phyloP scores from a whole-genome alignment of 768 basidiomycete genomes.

The Xerocomus brunneocitrinus region DNA sequence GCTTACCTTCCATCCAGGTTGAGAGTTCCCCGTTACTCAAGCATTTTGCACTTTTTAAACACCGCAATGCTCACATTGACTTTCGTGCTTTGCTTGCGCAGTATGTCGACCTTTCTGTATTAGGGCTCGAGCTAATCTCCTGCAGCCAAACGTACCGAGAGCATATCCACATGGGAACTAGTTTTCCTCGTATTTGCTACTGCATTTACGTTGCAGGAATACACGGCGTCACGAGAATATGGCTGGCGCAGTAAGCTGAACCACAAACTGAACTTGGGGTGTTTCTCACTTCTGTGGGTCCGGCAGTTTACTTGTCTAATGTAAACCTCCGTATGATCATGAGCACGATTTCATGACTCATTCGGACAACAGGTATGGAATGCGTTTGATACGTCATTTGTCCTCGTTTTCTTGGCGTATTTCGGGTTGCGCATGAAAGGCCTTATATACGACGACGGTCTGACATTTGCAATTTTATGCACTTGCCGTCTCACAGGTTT shows the following conservation, averaged over 20 bases:
- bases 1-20: conserved; percentile 40
- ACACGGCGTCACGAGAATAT: conserved; percentile 81
- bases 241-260: conserved; percentile 77
- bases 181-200: conserved; percentile 71
- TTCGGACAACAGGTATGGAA: conserved; percentile 71
- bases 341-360: neutral
- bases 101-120: conserved; percentile 40
- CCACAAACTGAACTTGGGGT: neutral
- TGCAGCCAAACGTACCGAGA: conserved; percentile 52
- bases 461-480: conserved; percentile 7
- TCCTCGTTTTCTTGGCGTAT: conserved; percentile 66
- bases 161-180: conserved; percentile 58
- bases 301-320: conserved; percentile 76
- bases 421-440: conserved; percentile 62
- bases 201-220: conserved; percentile 83
- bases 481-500: conserved; percentile 2
- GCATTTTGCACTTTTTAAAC: conserved; percentile 74
- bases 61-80: conserved; percentile 62
- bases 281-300: conserved; percentile 1
- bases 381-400: conserved; percentile 76
- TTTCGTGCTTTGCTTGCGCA: conserved; percentile 70
- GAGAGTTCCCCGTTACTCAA: conserved; percentile 77
- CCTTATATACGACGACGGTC: conserved; percentile 49
- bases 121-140: conserved; percentile 1
- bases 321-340: conserved; percentile 35